Conservation (phyloP, 2,329 filamentous ascomycete species). For the Penicillium rolfsii region DNA sequence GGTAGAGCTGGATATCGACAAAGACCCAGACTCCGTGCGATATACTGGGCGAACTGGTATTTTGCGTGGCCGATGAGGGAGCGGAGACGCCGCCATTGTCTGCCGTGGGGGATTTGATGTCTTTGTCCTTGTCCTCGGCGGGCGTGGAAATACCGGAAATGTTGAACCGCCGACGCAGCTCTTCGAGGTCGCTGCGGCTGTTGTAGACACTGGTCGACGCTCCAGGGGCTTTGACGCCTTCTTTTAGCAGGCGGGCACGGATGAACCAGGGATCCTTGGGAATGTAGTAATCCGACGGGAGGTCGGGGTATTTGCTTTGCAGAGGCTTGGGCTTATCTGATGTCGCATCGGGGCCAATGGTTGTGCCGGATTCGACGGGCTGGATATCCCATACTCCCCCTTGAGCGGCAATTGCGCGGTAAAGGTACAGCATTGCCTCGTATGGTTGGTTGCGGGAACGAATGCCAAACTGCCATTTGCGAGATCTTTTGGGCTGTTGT, state of each 20-base stretch:
- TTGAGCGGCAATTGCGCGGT: conserved; percentile 84
- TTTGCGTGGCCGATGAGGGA: conserved; percentile 43
- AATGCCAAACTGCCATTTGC: conserved; percentile 98
- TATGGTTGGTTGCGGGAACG: conserved; percentile 90
- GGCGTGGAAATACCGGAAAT: conserved; percentile 39
- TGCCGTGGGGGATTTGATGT: conserved; percentile 33
- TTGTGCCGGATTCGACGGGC: conserved; percentile 43
- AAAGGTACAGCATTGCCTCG: conserved; percentile 92
- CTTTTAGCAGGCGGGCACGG: conserved; percentile 82
- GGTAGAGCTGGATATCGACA: conserved; percentile 93
- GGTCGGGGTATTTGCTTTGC: conserved; percentile 49
- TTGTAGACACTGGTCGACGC: conserved; percentile 43
- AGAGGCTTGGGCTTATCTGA: conserved; percentile 44
- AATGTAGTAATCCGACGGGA: conserved; percentile 71
- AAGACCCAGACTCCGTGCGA: conserved; percentile 84
- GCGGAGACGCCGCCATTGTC: conserved; percentile 39
- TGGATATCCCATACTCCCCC: conserved; percentile 82
- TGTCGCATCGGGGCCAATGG: conserved; percentile 42
- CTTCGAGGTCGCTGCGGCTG: conserved; percentile 48
- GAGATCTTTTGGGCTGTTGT: conserved; percentile 63
- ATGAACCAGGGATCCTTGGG: conserved; percentile 96
- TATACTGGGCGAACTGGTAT: conserved; percentile 43
- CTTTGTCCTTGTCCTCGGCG: conserved; percentile 36
- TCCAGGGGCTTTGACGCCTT: conserved; percentile 67
- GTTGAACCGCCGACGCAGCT: conserved; percentile 45